Conservation (phyloP, 805 yeast species). For the Candida schatavii region DNA sequence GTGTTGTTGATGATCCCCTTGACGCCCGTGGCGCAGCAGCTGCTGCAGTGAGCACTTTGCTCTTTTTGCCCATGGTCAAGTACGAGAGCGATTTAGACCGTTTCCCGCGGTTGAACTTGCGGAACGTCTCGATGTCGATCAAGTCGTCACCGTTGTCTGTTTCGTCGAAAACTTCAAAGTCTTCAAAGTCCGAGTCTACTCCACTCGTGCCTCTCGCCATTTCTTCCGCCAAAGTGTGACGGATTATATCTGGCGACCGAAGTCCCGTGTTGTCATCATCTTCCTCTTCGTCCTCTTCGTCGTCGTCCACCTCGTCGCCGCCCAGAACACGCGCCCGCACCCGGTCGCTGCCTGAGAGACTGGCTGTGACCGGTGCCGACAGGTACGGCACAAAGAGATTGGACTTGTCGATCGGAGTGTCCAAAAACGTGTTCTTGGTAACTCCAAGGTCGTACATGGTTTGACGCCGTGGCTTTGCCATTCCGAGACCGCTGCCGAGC, state of each 20-base stretch:
- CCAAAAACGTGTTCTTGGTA: conserved; percentile 40
- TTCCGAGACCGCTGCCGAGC: not conserved
- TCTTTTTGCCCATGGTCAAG: conserved; percentile 47
- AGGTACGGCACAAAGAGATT: conserved; percentile 63
- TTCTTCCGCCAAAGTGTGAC: not conserved
- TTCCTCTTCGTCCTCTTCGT: not conserved
- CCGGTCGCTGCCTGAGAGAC: conserved; percentile 37
- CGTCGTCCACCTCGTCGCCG: too few relatives aligned
- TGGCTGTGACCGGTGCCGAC: conserved; percentile 77
- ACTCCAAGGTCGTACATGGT: conserved; percentile 53
- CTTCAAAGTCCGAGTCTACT: conserved; percentile 44
- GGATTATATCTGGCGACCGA: conserved; percentile 2
- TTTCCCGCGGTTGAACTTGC: conserved; percentile 41
- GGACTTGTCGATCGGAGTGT: conserved; percentile 34
- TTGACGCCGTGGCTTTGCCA: conserved; percentile 44
- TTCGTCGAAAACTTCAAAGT: conserved; percentile 47
- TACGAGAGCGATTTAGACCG: conserved; percentile 67
- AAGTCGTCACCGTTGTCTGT: conserved; percentile 34
- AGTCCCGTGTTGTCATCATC: not conserved
- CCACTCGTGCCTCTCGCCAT: conserved; percentile 2
- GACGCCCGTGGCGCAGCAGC: conserved; percentile 82
- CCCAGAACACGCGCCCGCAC: too few relatives aligned
- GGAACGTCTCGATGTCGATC: conserved; percentile 37
- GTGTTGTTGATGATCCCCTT: conserved; percentile 53
- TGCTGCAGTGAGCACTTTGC: conserved; percentile 62